phyloP scores from a whole-genome alignment of 2,329 filamentous ascomycete species.

The Paramyrothecium roridum region DNA sequence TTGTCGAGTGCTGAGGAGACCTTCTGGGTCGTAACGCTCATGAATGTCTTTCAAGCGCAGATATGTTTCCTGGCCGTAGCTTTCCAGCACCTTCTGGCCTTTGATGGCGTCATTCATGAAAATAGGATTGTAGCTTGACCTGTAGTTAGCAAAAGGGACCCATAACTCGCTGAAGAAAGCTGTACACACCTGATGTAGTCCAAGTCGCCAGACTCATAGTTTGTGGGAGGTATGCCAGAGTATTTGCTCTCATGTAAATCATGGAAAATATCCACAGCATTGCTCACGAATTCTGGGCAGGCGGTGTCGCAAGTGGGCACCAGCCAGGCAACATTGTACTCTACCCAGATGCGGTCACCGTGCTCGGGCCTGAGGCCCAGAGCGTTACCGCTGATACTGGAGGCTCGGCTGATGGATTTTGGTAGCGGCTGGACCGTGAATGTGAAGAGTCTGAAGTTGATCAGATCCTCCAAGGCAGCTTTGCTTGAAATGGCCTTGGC shows the following conservation, averaged over 20 bases:
- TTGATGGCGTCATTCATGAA: slow-evolving; percentile 18
- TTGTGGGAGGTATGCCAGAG: slow-evolving; percentile 12
- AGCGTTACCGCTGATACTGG: slow-evolving; percentile 15
- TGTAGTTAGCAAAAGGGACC: background rate
- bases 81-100: slow-evolving; percentile 11
- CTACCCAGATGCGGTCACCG: slow-evolving; percentile 26
- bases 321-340: slow-evolving; percentile 24
- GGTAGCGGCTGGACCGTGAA: slow-evolving; percentile 16
- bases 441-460: slow-evolving; percentile 8
- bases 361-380: slow-evolving; percentile 17
- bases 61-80: slow-evolving; percentile 11
- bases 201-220: slow-evolving; percentile 14
- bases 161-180: background rate
- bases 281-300: slow-evolving; percentile 8
- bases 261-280: slow-evolving; percentile 7
- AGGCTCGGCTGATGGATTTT: slow-evolving; percentile 9
- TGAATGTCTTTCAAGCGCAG: slow-evolving; percentile 7
- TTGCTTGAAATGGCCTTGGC: background rate
- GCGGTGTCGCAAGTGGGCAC: slow-evolving; percentile 11
- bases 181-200: slow-evolving; percentile 9
- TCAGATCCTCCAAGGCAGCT: slow-evolving; percentile 1
- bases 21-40: slow-evolving; percentile 10
- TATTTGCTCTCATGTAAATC: slow-evolving; percentile 10
- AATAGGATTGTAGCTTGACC: slow-evolving; percentile 15
- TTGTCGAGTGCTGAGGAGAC: slow-evolving; percentile 7